Evolutionary conservation across 2,329 filamentous ascomycete genomes (phyloP).

Genomic region (Ploettnerulaceae sp.): DNA sequence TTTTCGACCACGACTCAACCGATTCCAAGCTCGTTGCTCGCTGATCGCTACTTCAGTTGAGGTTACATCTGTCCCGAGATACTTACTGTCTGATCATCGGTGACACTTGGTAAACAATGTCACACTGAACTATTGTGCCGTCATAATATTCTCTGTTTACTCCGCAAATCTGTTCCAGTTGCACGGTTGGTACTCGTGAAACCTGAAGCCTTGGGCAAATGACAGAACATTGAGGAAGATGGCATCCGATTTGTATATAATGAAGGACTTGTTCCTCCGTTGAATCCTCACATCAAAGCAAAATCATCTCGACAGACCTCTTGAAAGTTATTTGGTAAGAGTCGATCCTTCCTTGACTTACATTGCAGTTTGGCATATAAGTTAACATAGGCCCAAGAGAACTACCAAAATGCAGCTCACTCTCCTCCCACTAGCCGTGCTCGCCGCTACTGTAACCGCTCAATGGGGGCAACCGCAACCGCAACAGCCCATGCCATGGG

Average conservation of each 20-base stretch:
- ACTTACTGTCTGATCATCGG: not conserved
- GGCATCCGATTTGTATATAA: too few species aligned
- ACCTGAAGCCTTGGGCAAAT: too few species aligned
- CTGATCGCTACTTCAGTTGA: too few species aligned
- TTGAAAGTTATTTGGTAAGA: too few species aligned
- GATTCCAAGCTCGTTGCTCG: too few species aligned
- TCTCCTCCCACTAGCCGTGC: not conserved
- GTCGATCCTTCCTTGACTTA: too few species aligned
- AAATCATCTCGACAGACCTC: too few species aligned
- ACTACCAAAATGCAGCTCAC: constrained; percentile 1
- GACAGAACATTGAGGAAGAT: too few species aligned
- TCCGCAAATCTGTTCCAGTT: not conserved
- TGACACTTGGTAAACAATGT: not conserved
- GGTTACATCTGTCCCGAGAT: too few species aligned
- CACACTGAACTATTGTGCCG: constrained; percentile 1
- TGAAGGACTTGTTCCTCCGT: too few species aligned
- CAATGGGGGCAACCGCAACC: not conserved
- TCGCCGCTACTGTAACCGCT: not conserved
- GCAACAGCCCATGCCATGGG: not conserved
- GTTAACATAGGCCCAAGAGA: not conserved
- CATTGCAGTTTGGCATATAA: not conserved
- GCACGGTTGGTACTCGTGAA: not conserved
- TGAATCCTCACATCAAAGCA: not conserved
- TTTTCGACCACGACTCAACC: too few species aligned
- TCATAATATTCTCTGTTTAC: not conserved